These are phyloP conservation scores for Lentinula sp. DNA, from an alignment of 768 basidiomycete genomes.

Conservation along the genomic window DNA sequence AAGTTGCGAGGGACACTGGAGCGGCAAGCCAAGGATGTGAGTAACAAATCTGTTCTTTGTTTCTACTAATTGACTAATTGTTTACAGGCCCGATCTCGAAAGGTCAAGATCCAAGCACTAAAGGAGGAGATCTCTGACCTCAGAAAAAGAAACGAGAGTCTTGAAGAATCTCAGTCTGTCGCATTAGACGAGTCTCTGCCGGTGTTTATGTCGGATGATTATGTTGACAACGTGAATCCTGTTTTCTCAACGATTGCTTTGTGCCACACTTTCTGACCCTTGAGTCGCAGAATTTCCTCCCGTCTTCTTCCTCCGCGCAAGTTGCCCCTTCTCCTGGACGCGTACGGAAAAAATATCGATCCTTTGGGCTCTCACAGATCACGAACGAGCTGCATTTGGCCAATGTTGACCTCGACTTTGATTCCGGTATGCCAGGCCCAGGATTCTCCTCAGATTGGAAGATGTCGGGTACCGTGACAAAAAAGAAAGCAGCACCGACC, in stretches of 20 bases:
- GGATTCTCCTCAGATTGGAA: conserved; percentile 5
- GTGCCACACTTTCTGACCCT: background rate
- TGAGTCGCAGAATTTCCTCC: background rate
- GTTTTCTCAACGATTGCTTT: background rate
- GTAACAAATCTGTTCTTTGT: background rate
- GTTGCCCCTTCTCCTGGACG: background rate
- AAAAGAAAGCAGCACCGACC: background rate
- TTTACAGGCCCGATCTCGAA: background rate
- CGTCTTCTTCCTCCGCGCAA: background rate
- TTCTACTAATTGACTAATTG: background rate
- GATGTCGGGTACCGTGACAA: background rate
- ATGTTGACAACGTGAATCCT: background rate
- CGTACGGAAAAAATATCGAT: background rate
- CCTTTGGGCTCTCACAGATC: conserved; percentile 1
- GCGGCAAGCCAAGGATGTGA: background rate
- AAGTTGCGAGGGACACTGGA: background rate
- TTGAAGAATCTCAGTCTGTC: background rate
- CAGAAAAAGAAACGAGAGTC: background rate
- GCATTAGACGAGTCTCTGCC: background rate
- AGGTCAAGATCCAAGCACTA: background rate
- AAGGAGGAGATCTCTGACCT: background rate
- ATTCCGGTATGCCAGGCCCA: background rate
- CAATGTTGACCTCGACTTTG: background rate
- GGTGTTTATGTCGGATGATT: background rate
- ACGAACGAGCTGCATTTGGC: background rate